Percentiles rank a stretch among this genome's conserved stretches.
phyloP scores from a whole-genome alignment of 202 grass and related monocot genomes.

The Zoysia matrella region DNA sequence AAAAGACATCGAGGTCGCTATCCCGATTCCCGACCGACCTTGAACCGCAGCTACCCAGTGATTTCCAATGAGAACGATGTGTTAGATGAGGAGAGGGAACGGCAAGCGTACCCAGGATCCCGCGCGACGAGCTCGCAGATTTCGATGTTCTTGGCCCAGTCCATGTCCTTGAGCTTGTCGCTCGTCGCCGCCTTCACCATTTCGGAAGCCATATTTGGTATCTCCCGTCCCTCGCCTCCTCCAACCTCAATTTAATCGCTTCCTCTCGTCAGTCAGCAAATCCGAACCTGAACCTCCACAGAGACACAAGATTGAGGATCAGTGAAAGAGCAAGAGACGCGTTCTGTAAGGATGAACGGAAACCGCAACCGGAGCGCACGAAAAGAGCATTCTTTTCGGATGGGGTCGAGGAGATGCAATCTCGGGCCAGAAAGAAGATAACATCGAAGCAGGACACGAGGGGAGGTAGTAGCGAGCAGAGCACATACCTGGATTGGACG shows the following conservation, averaged over 20 bases:
- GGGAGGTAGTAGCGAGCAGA: constrained; percentile 1
- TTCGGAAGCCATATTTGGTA: constrained; percentile 61
- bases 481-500: constrained; percentile 33
- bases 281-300: constrained; percentile 27
- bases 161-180: constrained; percentile 92
- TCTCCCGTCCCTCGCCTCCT: constrained; percentile 2
- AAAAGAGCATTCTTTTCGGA: constrained; percentile 36
- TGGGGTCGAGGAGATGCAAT: constrained; percentile 20
- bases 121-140: constrained; percentile 91
- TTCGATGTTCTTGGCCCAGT: constrained; percentile 97
- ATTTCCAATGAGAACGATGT: no score
- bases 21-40: no score
- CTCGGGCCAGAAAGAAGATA: constrained; percentile 19
- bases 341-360: not conserved
- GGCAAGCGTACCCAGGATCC: constrained; percentile 67
- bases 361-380: constrained; percentile 5
- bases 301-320: not conserved
- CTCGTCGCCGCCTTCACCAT: constrained; percentile 92
- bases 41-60: no score
- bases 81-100: not conserved
- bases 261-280: constrained; percentile 20
- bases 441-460: constrained; percentile 1
- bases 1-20: not conserved
- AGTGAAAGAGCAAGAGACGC: no score
- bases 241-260: not conserved